Base-by-base conservation (phyloP, 2,329 filamentous ascomycete species). In the Colletotrichum sp. region DNA sequence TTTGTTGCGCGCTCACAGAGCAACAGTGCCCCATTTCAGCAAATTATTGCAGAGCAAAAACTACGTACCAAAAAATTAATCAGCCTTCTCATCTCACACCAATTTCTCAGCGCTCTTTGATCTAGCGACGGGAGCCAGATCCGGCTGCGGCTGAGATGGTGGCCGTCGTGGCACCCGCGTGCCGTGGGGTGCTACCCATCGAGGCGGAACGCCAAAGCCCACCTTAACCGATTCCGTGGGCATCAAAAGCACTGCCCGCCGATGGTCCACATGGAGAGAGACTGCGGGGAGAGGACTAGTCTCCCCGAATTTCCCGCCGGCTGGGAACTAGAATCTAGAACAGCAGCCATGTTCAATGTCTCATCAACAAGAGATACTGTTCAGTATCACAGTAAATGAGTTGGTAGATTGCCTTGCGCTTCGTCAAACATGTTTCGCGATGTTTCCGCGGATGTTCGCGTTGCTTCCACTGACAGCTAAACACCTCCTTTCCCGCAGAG, bases 21-120 rank as follows among this genome's bases (percentile, higher is more conserved):
- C 0, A 22, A n/a, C 2, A n/a, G 39, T n/a, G 39, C 19, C 19
- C 19, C 39, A 0, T n/a, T n/a, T 0, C 39, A 6, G 3, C 1
- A n/a, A n/a, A n/a, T 48, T 2, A n/a, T n/a, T 4, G 6, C 8
- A 48, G 19, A n/a, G 39, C 19, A 48, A n/a, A 11, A 22, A 13
- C 44, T 13, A 22, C 44, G n/a, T 25, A 52, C 44, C 4, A 1
- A 13, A 48, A 22, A 52, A 22, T 22, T 13, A 13, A 52, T 52
- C 44, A 22, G 44, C 12, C n/a, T 28, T 12, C 13, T 19, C 19
- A 19, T 19, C 27, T 28, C 25, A 19, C 11, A 0, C 32, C 0
- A 0, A 34, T 61, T 34, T 61, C 27, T 44, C 22, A 22, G 39
- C 7, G 19, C 9, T 52, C 8, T 52, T 66, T 30, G 39, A 32